These are phyloP conservation scores for Umbilicaria muhlenbergii DNA, from an alignment of 495 filamentous ascomycete species.

Conservation along the genomic window DNA sequence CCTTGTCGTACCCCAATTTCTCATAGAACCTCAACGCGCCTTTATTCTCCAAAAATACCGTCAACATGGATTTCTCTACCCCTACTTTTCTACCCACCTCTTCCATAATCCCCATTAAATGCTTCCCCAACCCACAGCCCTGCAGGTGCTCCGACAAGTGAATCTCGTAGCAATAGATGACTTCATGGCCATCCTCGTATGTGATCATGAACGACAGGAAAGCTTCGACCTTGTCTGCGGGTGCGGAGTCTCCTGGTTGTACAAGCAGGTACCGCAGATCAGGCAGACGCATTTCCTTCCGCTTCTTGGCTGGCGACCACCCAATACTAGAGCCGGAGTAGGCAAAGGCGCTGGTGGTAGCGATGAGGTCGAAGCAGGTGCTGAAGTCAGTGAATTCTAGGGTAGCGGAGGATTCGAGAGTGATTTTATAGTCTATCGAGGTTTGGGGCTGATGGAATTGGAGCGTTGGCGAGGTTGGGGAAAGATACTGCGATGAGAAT, in stretches of 20 bases:
- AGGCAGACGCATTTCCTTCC: conserved; percentile 56
- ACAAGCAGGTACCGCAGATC: conserved; percentile 55
- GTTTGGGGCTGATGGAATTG: not conserved
- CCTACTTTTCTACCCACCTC: conserved; percentile 26
- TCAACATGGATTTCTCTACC: conserved; percentile 68
- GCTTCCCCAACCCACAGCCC: conserved; percentile 24
- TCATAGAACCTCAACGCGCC: conserved; percentile 49
- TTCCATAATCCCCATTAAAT: conserved; percentile 28
- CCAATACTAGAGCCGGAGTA: conserved; percentile 49
- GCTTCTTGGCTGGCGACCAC: conserved; percentile 58
- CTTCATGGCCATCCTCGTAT: conserved; percentile 56
- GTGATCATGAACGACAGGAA: conserved; percentile 78
- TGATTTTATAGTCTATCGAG: conserved; percentile 20
- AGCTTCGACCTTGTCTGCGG: conserved; percentile 26
- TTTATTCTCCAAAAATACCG: conserved; percentile 56
- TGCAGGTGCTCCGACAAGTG: conserved; percentile 46
- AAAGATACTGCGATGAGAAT: conserved; percentile 11
- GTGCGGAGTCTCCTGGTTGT: not conserved
- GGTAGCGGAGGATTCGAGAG: conserved; percentile 28
- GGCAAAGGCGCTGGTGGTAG: conserved; percentile 46
- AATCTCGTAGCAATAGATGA: conserved; percentile 82
- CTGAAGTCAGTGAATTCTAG: conserved; percentile 38
- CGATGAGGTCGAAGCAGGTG: conserved; percentile 55
- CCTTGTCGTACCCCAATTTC: conserved; percentile 47
- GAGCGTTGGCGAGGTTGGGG: conserved; percentile 1